Conservation (phyloP, 768 basidiomycete species). For the Fomitopsis serialis region DNA sequence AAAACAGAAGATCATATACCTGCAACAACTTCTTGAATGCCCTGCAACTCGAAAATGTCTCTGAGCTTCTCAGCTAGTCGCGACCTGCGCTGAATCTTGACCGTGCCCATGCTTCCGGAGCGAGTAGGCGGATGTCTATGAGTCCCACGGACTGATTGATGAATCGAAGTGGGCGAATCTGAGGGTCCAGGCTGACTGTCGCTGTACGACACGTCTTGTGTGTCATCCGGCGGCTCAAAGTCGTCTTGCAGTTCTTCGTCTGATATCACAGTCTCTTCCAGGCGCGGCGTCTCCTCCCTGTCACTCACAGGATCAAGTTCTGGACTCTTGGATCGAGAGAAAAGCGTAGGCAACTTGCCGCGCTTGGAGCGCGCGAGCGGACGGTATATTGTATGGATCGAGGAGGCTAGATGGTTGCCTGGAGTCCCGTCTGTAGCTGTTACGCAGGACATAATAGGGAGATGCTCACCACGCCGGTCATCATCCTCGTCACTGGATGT, state of each 20-base stretch:
- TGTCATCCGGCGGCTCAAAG: slow-evolving; percentile 42
- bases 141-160: slow-evolving; percentile 4
- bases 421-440: neutral
- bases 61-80: slow-evolving; percentile 83
- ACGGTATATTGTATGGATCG: slow-evolving; percentile 84
- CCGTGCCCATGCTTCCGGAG: slow-evolving; percentile 63
- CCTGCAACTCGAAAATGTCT: slow-evolving; percentile 80
- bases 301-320: slow-evolving; percentile 20
- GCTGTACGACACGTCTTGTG: slow-evolving; percentile 1
- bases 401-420: slow-evolving; percentile 64
- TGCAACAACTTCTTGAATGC: slow-evolving; percentile 79
- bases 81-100: slow-evolving; percentile 60
- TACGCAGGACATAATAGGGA: neutral
- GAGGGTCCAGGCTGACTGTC: slow-evolving; percentile 5
- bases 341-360: slow-evolving; percentile 20
- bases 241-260: slow-evolving; percentile 56
- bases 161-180: slow-evolving; percentile 13
- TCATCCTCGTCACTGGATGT: slow-evolving; percentile 72
- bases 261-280: slow-evolving; percentile 28
- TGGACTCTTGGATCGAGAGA: slow-evolving; percentile 14
- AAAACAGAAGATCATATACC: slow-evolving; percentile 34
- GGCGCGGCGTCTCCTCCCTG: slow-evolving; percentile 29
- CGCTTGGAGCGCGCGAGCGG: slow-evolving; percentile 68
- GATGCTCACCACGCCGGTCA: slow-evolving; percentile 28
- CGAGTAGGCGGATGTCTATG: slow-evolving; percentile 8